phyloP scores from a whole-genome alignment of 1,284 basidiomycete species.

The Neotropicomus parvogracilis region DNA sequence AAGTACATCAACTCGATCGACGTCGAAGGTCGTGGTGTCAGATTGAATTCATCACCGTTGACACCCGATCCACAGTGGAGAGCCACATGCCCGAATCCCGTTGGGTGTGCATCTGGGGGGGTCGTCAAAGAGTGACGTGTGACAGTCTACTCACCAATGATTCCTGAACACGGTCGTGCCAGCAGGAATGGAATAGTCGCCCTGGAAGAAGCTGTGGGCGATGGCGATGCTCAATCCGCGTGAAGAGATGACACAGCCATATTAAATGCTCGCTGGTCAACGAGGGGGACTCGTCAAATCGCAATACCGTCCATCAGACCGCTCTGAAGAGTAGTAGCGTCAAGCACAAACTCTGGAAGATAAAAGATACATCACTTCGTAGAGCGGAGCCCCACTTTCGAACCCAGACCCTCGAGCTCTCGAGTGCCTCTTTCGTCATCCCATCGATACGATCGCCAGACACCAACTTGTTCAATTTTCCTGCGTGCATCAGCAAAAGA shows the following conservation, averaged over 20 bases:
- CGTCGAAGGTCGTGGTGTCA: slow-evolving; percentile 22
- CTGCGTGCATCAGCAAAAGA: too few species aligned
- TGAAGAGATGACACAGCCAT: not conserved
- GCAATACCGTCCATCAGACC: too few species aligned
- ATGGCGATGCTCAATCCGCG: not conserved
- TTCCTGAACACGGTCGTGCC: slow-evolving; percentile 11
- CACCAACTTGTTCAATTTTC: too few species aligned
- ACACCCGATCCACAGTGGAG: slow-evolving; percentile 14
- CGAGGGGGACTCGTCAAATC: too few species aligned
- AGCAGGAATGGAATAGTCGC: slow-evolving; percentile 13
- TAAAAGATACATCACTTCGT: too few species aligned
- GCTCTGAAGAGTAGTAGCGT: too few species aligned
- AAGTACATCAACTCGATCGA: slow-evolving; percentile 29
- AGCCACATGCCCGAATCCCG: slow-evolving; percentile 22
- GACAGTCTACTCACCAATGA: slow-evolving; percentile 6
- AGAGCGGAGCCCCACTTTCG: too few species aligned
- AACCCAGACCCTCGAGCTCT: too few species aligned
- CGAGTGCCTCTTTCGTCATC: too few species aligned
- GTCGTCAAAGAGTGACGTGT: not conserved
- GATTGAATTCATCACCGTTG: slow-evolving; percentile 21
- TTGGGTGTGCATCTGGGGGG: slow-evolving; percentile 29
- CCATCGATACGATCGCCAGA: too few species aligned
- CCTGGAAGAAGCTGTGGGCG: slow-evolving; percentile 4
- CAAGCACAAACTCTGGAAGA: too few species aligned
- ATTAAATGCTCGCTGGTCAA: too few species aligned